A percentile compares a stretch with the other conserved stretches of the same genome.
Conservation (phyloP, 805 yeast species). For the Nakazawaea sp. region DNA sequence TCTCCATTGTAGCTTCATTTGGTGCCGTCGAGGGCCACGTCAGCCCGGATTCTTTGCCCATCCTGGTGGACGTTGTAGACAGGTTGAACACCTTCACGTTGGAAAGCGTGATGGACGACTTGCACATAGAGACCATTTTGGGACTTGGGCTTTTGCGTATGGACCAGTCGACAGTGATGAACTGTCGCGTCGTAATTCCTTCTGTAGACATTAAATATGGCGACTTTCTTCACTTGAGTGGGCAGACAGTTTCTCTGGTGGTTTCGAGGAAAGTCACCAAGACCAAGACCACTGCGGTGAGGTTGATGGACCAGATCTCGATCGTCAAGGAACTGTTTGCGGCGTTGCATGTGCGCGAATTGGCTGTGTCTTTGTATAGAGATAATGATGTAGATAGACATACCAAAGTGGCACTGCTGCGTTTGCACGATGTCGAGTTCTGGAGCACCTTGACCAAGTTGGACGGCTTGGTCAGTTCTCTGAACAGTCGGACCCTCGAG, state of each 20-base stretch:
- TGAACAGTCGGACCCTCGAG: conserved; percentile 9
- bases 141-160: conserved; percentile 29
- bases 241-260: conserved; percentile 16
- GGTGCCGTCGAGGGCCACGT: conserved; percentile 40
- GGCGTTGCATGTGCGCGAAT: conserved; percentile 23
- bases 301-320: conserved; percentile 4
- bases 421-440: conserved; percentile 23
- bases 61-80: conserved; percentile 22
- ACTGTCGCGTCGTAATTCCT: conserved; percentile 43
- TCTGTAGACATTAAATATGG: conserved; percentile 32
- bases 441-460: conserved; percentile 24
- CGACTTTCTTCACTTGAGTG: conserved; percentile 10
- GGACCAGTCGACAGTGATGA: conserved; percentile 28
- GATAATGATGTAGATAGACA: neutral
- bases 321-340: conserved; percentile 15
- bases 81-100: conserved; percentile 33
- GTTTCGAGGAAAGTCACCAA: conserved; percentile 25
- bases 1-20: conserved; percentile 47
- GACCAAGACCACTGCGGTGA: conserved; percentile 15
- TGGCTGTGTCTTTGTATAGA: conserved; percentile 1
- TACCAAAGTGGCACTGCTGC: neutral
- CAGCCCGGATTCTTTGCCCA: conserved; percentile 35
- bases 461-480: conserved; percentile 12
- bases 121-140: conserved; percentile 55
- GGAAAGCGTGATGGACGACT: conserved; percentile 49